These are phyloP conservation scores for Plasmodium inui DNA, from an alignment of 169 alveolate species.

Conservation along the genomic window DNA sequence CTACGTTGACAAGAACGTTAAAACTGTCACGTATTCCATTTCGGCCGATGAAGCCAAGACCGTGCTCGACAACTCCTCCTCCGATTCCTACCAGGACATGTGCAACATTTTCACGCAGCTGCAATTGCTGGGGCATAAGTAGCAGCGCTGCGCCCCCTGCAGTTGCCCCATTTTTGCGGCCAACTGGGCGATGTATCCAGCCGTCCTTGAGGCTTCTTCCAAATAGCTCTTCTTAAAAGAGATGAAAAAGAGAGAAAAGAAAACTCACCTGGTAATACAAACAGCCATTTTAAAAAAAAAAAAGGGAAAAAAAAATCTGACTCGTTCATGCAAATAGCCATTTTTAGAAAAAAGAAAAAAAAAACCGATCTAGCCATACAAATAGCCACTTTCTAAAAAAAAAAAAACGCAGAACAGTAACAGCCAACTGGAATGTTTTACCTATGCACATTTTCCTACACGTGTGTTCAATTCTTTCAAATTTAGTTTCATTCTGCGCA, in stretches of 20 bases:
- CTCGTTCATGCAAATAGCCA: background rate
- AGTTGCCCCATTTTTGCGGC: background rate
- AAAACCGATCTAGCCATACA: background rate
- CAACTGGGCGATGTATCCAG: background rate
- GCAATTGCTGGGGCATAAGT: conserved; percentile 36
- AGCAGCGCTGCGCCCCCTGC: background rate
- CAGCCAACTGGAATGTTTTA: background rate
- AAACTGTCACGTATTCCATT: conserved; percentile 45
- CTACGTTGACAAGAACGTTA: conserved; percentile 33
- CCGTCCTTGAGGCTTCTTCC: background rate
- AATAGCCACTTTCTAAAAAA: background rate
- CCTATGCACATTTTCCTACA: background rate
- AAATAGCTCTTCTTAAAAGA: background rate
- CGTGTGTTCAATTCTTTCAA: background rate
- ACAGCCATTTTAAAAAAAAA: background rate
- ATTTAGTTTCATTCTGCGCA: background rate
- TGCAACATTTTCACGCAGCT: conserved; percentile 68
- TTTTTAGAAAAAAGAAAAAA: background rate
- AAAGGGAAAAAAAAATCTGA: background rate
- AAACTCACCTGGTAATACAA: background rate
- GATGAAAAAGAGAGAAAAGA: background rate
- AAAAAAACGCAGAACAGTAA: background rate
- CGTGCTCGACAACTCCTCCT: conserved; percentile 61
- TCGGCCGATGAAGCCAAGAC: conserved; percentile 18
- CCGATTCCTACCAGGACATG: conserved; percentile 51